Evolutionary conservation across 2,329 filamentous ascomycete species (phyloP).

Genomic region (Curvularia spicifera): DNA sequence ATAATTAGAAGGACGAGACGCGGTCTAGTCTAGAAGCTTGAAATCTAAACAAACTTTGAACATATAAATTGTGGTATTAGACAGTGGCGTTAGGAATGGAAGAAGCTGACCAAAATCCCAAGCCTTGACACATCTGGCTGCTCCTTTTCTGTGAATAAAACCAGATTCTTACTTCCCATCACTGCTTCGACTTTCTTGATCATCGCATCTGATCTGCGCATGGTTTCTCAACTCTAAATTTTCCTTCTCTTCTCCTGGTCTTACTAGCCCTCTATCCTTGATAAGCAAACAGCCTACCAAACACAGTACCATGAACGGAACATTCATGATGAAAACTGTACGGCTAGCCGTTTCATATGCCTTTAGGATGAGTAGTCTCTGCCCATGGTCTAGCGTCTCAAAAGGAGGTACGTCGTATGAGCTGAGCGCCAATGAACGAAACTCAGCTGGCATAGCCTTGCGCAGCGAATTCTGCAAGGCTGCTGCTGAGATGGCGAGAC

Average conservation of each 20-base stretch:
- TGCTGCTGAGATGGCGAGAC: conserved; percentile 57
- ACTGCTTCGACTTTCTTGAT: not conserved
- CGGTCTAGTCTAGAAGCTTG: not conserved
- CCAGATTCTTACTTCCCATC: not conserved
- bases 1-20: not conserved
- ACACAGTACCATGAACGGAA: conserved; percentile 61
- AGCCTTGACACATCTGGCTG: not conserved
- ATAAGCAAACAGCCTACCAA: conserved; percentile 60
- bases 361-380: conserved; percentile 50
- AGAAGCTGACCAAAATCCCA: not conserved
- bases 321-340: conserved; percentile 63
- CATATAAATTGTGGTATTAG: not conserved
- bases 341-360: conserved; percentile 63
- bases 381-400: conserved; percentile 7
- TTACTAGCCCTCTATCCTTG: conserved; percentile 55
- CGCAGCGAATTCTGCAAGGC: conserved; percentile 27
- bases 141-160: not conserved
- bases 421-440: conserved; percentile 15
- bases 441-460: conserved; percentile 21
- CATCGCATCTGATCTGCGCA: not conserved
- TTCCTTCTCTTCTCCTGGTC: conserved; percentile 23
- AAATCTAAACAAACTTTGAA: not conserved
- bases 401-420: conserved; percentile 25
- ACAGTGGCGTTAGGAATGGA: not conserved
- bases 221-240: not conserved